Conservation (phyloP, 345 rosid genomes). For the Laguncularia racemosa region DNA sequence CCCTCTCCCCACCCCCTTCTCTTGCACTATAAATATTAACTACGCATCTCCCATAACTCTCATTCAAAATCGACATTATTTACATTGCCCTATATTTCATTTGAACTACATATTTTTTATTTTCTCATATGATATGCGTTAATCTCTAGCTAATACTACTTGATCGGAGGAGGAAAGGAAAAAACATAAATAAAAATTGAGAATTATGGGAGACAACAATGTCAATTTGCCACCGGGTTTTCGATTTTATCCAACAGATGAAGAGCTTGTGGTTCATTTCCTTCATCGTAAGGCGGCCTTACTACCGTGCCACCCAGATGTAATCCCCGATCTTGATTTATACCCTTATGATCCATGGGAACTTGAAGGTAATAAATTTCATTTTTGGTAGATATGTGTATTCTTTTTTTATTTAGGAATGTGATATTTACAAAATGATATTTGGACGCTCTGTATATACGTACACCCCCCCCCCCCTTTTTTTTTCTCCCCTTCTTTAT, state of each 20-base stretch:
- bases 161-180: too few relatives aligned
- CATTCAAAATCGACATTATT: too few relatives aligned
- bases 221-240: constrained; percentile 85
- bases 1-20: not conserved
- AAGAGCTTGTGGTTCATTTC: constrained; percentile 91
- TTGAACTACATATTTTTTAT: too few relatives aligned
- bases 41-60: too few relatives aligned
- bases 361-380: constrained; percentile 49
- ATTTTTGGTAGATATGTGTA: not conserved
- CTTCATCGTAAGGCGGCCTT: constrained; percentile 85
- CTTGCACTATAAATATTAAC: too few relatives aligned
- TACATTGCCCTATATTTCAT: too few relatives aligned
- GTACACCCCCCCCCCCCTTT: too few relatives aligned
- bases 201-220: constrained; percentile 36
- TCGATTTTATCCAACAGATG: constrained; percentile 78
- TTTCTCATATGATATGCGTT: too few relatives aligned
- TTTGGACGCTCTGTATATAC: not conserved
- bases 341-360: constrained; percentile 94
- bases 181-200: not conserved
- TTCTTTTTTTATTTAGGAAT: not conserved
- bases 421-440: not conserved
- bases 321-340: constrained; percentile 92
- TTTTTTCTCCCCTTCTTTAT: too few relatives aligned
- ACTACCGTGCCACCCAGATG: constrained; percentile 84
- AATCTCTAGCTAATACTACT: too few relatives aligned